Percentiles rank a stretch among this genome's conserved stretches.
These are phyloP conservation scores for Peniophora sp. DNA, from an alignment of 1,284 basidiomycete genomes.

Conservation along the genomic window DNA sequence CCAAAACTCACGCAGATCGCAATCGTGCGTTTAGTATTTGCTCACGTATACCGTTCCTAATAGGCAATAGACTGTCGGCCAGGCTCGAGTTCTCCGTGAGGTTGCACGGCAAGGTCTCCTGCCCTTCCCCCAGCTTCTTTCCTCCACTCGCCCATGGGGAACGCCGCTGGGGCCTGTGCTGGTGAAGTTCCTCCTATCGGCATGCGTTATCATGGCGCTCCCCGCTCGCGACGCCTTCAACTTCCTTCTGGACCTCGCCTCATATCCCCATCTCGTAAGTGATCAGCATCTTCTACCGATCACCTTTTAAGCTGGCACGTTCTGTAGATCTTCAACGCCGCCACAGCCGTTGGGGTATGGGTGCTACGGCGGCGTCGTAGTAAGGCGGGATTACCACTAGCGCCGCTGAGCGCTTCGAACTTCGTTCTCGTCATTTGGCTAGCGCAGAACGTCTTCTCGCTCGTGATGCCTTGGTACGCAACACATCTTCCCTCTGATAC, in stretches of 20 bases:
- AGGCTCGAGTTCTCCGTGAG: conserved; percentile 38
- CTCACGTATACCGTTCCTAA: background rate
- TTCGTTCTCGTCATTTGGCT: conserved; percentile 9
- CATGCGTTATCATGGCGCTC: conserved; percentile 43
- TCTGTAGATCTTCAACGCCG: conserved; percentile 8
- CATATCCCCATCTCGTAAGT: conserved; percentile 7
- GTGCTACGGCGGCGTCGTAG: conserved; percentile 9
- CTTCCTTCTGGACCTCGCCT: conserved; percentile 40
- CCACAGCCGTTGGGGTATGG: conserved; percentile 12
- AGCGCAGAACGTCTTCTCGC: conserved; percentile 9
- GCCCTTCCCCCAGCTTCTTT: conserved; percentile 33
- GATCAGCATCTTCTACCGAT: background rate
- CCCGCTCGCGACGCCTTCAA: conserved; percentile 44
- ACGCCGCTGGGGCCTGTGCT: conserved; percentile 37
- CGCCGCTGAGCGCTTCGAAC: conserved; percentile 9
- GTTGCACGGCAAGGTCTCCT: conserved; percentile 31
- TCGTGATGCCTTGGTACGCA: conserved; percentile 13
- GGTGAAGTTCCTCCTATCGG: conserved; percentile 37
- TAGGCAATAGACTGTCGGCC: conserved; percentile 27
- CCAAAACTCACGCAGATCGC: conserved; percentile 11
- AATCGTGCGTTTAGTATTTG: conserved; percentile 17
- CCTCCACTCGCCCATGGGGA: conserved; percentile 36
- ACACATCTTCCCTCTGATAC: background rate
- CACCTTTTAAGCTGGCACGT: background rate
- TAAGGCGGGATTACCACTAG: conserved; percentile 7